These are phyloP conservation scores for Termitomyces sp. DNA, from an alignment of 1,284 basidiomycete genomes.

Conservation along the genomic window DNA sequence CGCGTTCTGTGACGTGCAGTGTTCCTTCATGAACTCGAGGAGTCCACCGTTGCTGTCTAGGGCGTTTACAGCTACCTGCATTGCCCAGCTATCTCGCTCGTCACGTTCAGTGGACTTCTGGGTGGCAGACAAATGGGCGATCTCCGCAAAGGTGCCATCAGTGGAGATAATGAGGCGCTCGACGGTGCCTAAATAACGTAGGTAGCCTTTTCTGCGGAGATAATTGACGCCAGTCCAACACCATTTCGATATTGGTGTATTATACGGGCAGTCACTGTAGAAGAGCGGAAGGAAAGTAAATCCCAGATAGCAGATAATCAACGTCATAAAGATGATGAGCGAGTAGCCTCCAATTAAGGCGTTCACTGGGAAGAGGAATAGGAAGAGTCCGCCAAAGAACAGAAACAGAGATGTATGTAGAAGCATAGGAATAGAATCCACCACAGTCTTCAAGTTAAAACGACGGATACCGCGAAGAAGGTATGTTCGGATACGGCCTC, in stretches of 20 bases:
- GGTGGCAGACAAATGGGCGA: not conserved
- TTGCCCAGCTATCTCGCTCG: not conserved
- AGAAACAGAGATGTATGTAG: not conserved
- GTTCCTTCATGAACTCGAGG: not conserved
- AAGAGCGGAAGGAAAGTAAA: not conserved
- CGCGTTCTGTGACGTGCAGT: not conserved
- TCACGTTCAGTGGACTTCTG: not conserved
- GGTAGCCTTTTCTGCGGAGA: not conserved
- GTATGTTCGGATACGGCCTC: constrained; percentile 5
- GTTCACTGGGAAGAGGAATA: not conserved
- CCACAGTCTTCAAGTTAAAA: not conserved
- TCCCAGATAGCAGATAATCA: not conserved
- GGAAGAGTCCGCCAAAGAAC: not conserved
- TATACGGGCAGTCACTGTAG: not conserved
- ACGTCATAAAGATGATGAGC: not conserved
- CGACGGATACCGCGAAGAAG: not conserved
- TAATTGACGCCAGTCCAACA: not conserved
- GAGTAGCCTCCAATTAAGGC: not conserved
- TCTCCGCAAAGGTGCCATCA: not conserved
- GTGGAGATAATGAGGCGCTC: not conserved
- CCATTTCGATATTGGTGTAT: not conserved
- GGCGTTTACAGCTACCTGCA: not conserved
- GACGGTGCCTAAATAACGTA: not conserved
- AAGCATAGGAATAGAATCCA: not conserved
- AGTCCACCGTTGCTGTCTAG: not conserved